Evolutionary conservation across 2,329 filamentous ascomycete species (phyloP).

Genomic region (Capronia epimyces): DNA sequence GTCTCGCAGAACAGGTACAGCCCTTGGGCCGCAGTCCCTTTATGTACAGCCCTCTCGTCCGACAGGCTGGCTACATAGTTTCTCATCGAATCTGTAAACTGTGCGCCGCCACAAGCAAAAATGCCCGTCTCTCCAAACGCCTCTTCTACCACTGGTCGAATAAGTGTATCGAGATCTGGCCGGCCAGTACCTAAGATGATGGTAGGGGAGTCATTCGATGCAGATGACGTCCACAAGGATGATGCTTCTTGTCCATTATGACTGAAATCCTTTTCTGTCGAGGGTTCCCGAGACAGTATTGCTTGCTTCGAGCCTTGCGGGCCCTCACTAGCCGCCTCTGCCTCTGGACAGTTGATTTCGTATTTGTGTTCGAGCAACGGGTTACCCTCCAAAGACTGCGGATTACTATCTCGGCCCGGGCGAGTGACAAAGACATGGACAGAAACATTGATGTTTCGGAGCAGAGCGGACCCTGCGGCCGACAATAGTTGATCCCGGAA

Average conservation of each 20-base stretch:
- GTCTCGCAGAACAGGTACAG: constrained; percentile 57
- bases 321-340: not conserved
- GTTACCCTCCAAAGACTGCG: constrained; percentile 2
- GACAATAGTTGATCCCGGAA: constrained; percentile 17
- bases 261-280: not conserved
- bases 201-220: not conserved
- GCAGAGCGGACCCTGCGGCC: constrained; percentile 29
- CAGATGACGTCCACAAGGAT: constrained; percentile 4
- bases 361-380: not conserved
- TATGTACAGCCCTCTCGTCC: constrained; percentile 62
- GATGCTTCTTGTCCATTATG: not conserved
- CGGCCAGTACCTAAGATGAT: constrained; percentile 32
- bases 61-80: constrained; percentile 52
- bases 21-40: constrained; percentile 61
- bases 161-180: constrained; percentile 48
- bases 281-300: not conserved
- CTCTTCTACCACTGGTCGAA: constrained; percentile 52
- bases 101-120: constrained; percentile 55
- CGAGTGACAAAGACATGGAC: constrained; percentile 12
- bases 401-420: not conserved
- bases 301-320: too few species aligned
- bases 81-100: constrained; percentile 51
- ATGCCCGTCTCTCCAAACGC: constrained; percentile 59
- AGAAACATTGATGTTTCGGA: constrained; percentile 45
- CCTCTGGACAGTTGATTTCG: not conserved